phyloP scores from a whole-genome alignment of 257 asterid genomes.

The Ilex asprella region DNA sequence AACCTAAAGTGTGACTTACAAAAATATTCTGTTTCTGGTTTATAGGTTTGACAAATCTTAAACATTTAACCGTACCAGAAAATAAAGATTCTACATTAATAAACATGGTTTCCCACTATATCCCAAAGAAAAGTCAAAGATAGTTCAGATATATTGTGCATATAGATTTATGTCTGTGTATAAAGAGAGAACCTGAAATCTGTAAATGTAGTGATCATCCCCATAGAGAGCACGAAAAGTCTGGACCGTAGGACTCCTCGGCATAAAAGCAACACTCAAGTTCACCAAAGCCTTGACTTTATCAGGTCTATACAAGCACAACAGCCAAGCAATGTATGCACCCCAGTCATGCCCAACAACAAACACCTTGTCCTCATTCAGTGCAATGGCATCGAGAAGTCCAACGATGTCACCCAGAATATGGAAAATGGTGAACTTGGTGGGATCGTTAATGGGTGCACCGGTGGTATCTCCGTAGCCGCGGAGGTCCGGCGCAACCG shows the following conservation, averaged over 20 bases:
- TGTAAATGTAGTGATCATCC: slow-evolving; percentile 43
- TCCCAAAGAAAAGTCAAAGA: too few species aligned
- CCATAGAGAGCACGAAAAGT: slow-evolving; percentile 26
- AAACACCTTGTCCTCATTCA: slow-evolving; percentile 32
- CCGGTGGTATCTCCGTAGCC: slow-evolving; percentile 44
- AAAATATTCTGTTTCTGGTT: too few species aligned
- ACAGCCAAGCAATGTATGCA: slow-evolving; percentile 36
- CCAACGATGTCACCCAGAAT: slow-evolving; percentile 37
- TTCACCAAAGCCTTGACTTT: slow-evolving; percentile 38
- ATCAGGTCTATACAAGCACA: slow-evolving; percentile 44
- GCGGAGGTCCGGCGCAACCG: slow-evolving; percentile 40
- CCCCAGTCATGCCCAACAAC: slow-evolving; percentile 60
- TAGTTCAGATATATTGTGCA: too few species aligned
- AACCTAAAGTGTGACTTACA: too few species aligned
- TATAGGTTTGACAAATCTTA: too few species aligned
- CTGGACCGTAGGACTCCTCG: slow-evolving; percentile 28
- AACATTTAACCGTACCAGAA: too few species aligned
- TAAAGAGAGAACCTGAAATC: slow-evolving; percentile 37
- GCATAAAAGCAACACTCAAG: slow-evolving; percentile 32
- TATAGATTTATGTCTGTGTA: too few species aligned
- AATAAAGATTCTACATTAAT: too few species aligned
- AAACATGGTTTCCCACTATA: too few species aligned
- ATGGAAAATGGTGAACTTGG: slow-evolving; percentile 27
- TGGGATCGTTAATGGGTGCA: slow-evolving; percentile 15
- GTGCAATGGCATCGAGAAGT: slow-evolving; percentile 24